Evolutionary conservation across 768 basidiomycete genomes (phyloP), one percentile per base, ranked within the genome.

Genomic region (Mycena rebaudengoi): DNA sequence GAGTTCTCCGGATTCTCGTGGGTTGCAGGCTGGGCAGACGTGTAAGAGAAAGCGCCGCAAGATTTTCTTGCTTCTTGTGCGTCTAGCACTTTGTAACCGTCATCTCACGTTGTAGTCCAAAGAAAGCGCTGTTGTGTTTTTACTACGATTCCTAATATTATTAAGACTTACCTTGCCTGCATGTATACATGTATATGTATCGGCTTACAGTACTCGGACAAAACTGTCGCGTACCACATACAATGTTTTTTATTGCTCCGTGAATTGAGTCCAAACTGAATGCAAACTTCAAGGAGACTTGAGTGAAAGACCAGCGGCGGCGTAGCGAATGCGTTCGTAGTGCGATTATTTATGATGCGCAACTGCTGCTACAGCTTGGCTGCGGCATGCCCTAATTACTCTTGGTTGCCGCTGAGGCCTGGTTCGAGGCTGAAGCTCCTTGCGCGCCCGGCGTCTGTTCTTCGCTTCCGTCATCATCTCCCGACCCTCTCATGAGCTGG

Each of bases 1-100:
- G 97, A 98, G 77, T 99, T 99, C 81, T 90, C 94, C 69, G 96
- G 96, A 18, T 98, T 98, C 84, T 97, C 95, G 64, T 98, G 96
- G 95, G 94, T 93, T 65, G 88, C 88, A 30, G 70, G 73, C 64
- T 89, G 88, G 88, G 88, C 88, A 58, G 87, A 89, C 74, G 78
- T 68, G 33, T 68, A 67, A 50, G 49, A 64, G 40, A 29, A 30
- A 45, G 20, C 43, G 18, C 30, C 46, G 39, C 7, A 33, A 21
- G 44, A n/a, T 32, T 41, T 32, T 23, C 7, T 45, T 32, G 49
- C 33, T 20, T 30, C 33, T 30, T 30, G 52, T 60, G 64, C 44
- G 40, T 12, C 32, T 39, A 33, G 40, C 59, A 55, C 35, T 55
- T 50, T 66, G 59, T 66, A 56, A 50, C 30, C 55, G 21, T 26